Evolutionary conservation across 805 yeast species (phyloP).

Genomic region (Deakozyma indianensis): DNA sequence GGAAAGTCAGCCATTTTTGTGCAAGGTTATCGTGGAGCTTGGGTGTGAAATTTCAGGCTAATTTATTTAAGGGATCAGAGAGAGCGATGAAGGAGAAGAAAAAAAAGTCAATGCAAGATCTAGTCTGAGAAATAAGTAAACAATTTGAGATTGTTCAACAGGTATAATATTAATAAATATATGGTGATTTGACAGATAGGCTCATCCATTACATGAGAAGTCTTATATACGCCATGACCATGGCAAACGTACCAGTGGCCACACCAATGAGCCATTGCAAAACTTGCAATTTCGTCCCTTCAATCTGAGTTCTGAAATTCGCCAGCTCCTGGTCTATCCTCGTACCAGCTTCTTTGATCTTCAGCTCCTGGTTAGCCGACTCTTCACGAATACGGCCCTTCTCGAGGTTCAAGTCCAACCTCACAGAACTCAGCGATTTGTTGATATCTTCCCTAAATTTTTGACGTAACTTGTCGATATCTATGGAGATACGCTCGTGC

Average conservation of each 20-base stretch:
- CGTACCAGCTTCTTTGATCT: conserved; percentile 88
- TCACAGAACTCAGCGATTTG: conserved; percentile 76
- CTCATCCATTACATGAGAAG: conserved; percentile 36
- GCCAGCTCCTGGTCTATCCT: conserved; percentile 91
- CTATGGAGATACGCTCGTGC: conserved; percentile 71
- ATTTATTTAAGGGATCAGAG: no score
- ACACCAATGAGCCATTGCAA: conserved; percentile 98
- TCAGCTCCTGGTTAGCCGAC: conserved; percentile 79
- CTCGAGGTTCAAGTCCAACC: conserved; percentile 81
- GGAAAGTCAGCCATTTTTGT: not conserved
- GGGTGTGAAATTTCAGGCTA: conserved; percentile 18
- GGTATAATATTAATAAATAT: no score
- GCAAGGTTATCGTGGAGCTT: not conserved
- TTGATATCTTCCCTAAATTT: conserved; percentile 83
- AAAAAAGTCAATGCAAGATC: no score
- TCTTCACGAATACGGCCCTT: conserved; percentile 95
- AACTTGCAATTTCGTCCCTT: conserved; percentile 89
- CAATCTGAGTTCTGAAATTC: conserved; percentile 90
- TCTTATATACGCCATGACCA: conserved; percentile 82
- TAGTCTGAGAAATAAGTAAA: no score
- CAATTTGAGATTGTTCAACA: no score
- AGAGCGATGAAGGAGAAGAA: no score
- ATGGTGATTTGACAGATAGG: not conserved
- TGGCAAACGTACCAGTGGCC: conserved; percentile 93
- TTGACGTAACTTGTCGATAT: conserved; percentile 74